These are phyloP conservation scores for Juglanconis sp. DNA, from an alignment of 2,329 filamentous ascomycete genomes.

Conservation along the genomic window DNA sequence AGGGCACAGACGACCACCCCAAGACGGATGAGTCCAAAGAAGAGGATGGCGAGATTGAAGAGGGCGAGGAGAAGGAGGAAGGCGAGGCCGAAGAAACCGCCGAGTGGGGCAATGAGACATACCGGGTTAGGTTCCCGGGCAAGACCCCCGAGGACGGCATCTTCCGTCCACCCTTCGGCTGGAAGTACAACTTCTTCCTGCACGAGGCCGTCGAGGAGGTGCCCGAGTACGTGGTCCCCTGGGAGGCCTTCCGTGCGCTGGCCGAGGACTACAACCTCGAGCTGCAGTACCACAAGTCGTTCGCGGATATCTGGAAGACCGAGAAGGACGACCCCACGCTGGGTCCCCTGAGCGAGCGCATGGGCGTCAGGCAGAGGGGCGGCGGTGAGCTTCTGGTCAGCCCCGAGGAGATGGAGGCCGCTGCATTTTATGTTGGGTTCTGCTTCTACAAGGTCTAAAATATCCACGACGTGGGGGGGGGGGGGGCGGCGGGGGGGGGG, in stretches of 20 bases:
- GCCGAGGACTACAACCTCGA: slow-evolving; percentile 97
- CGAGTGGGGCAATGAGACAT: slow-evolving; percentile 92
- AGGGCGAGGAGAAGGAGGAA: slow-evolving; percentile 52
- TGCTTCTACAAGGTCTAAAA: slow-evolving; percentile 90
- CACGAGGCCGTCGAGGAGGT: slow-evolving; percentile 95
- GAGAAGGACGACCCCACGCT: slow-evolving; percentile 83
- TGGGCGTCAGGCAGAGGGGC: slow-evolving; percentile 79
- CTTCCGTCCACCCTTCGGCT: slow-evolving; percentile 92
- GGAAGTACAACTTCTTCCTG: slow-evolving; percentile 97
- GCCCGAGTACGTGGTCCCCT: slow-evolving; percentile 96
- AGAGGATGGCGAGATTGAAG: slow-evolving; percentile 43
- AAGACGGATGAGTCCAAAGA: slow-evolving; percentile 29
- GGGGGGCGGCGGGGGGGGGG: no score
- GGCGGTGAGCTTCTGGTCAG: slow-evolving; percentile 68
- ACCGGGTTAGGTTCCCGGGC: slow-evolving; percentile 83
- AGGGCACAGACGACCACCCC: slow-evolving; percentile 30
- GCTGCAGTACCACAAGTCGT: slow-evolving; percentile 87
- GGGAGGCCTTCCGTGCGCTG: slow-evolving; percentile 93
- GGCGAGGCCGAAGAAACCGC: slow-evolving; percentile 62
- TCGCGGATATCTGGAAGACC: slow-evolving; percentile 85
- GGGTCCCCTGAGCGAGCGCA: slow-evolving; percentile 85
- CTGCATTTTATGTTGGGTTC: slow-evolving; percentile 87
- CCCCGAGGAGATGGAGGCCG: slow-evolving; percentile 88
- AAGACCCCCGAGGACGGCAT: slow-evolving; percentile 80
- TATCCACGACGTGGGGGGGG: no score